A percentile compares a stretch with the other conserved stretches of the same genome.
These are phyloP conservation scores for Hypoxylon sp. DNA, from an alignment of 2,329 filamentous ascomycete genomes.

Conservation along the genomic window DNA sequence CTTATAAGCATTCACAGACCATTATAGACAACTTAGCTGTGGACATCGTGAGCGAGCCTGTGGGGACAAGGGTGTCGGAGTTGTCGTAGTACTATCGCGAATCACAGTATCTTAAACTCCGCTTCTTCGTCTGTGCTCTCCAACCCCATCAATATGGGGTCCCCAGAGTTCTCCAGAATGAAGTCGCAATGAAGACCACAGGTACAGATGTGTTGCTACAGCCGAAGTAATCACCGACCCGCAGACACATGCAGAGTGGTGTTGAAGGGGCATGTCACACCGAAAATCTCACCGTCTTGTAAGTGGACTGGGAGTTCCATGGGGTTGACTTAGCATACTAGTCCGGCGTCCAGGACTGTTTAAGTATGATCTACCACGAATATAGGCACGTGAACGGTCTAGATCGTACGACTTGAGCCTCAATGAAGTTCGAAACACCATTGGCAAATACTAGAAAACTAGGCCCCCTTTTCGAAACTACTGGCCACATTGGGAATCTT, in stretches of 20 bases:
- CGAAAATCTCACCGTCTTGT: constrained; percentile 21
- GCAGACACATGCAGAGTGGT: constrained; percentile 46
- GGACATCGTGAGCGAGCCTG: not conserved
- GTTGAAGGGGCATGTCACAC: constrained; percentile 38
- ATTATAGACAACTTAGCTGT: not conserved
- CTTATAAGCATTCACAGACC: constrained; percentile 9
- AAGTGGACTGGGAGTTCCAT: constrained; percentile 1
- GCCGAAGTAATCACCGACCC: constrained; percentile 39
- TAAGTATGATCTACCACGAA: constrained; percentile 11
- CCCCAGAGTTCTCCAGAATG: constrained; percentile 1
- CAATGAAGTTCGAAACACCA: not conserved
- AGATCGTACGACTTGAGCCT: constrained; percentile 4
- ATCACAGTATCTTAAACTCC: constrained; percentile 4
- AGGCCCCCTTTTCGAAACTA: not conserved
- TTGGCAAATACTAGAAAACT: not conserved
- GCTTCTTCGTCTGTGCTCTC: not conserved
- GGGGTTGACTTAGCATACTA: constrained; percentile 3
- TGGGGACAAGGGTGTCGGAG: constrained; percentile 12
- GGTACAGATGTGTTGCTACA: constrained; percentile 31
- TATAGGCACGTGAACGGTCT: not conserved
- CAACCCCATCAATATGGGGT: constrained; percentile 5
- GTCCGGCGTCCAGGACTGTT: not conserved
- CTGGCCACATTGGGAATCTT: not conserved
- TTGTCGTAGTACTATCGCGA: not conserved
- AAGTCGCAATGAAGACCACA: not conserved